Evolutionary conservation across 2,329 filamentous ascomycete genomes (phyloP), one percentile per base, ranked within the genome.

Genomic region (Sarocladiaceae sp.): DNA sequence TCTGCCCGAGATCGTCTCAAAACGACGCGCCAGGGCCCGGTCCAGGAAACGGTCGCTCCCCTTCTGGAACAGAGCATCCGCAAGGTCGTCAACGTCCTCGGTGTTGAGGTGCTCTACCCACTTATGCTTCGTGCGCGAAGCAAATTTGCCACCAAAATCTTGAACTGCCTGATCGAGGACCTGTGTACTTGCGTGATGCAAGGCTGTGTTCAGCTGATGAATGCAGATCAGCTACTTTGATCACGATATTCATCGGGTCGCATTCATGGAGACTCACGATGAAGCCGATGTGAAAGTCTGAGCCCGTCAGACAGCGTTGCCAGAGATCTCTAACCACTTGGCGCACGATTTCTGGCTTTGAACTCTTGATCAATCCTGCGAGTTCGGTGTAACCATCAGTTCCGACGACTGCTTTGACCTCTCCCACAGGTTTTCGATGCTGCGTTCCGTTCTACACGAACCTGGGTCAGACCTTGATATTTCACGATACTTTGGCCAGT

Each of bases 1-100:
- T 23, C 77, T 72, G 1, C 78, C 78, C 10, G 73, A 71, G 50
- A 83, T 82, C 2, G 76, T 79, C 42, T 71, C 69, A 3, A 83
- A 67, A 0, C 80, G 75, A 51, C 64, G 68, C 17, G 75, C 73
- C n/a, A 83, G 60, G 3, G 73, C 77, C 51, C 68, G 72, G 59
- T 82, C 79, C 2, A 83, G 68, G 51, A 83, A 80, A 1, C 56
- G 53, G 28, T 75, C 64, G 56, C 77, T 78, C 13, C 71, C 73
- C 50, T 72, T 77, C 46, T 64, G 56, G 5, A 82, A 62, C 25
- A 83, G 70, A 1, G 59, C 28, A 23, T 73, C 65, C 3, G 69
- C 66, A 15, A 79, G 58, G 2, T 70, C 66, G 55, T 82, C 79
- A 3, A 82, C 50, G 20, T 78, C 74, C 2, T 62, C 51, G 0